A percentile compares a stretch with the other conserved stretches of the same genome.
These are phyloP conservation scores for Saccharomycopsis vini DNA, from an alignment of 805 yeast species.

Conservation along the genomic window DNA sequence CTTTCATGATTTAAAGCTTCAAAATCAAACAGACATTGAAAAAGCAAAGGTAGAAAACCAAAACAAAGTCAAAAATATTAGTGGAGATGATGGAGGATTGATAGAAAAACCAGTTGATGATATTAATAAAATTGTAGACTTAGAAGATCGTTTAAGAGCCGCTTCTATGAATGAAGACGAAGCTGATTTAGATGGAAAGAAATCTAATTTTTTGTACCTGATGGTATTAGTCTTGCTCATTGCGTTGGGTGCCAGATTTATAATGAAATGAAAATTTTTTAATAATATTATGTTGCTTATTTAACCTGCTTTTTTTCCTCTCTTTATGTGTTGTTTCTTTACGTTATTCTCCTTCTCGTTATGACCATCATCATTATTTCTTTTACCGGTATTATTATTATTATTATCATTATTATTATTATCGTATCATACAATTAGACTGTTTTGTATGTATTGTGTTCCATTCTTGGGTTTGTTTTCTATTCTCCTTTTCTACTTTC, in stretches of 20 bases:
- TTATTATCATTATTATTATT: no score
- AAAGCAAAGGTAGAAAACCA: slow-evolving; percentile 10
- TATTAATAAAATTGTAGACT: slow-evolving; percentile 40
- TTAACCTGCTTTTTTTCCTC: background rate
- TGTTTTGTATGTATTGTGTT: no score
- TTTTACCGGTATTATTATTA: no score
- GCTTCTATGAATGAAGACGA: slow-evolving; percentile 14
- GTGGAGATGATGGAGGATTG: slow-evolving; percentile 23
- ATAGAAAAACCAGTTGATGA: slow-evolving; percentile 27
- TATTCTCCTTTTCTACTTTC: no score
- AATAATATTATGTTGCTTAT: background rate
- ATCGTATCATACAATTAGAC: no score
- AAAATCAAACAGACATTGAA: slow-evolving; percentile 23
- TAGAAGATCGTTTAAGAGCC: slow-evolving; percentile 62
- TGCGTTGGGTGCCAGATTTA: slow-evolving; percentile 4
- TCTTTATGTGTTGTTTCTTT: background rate
- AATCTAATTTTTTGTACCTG: no score
- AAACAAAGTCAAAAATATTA: background rate
- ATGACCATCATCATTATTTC: no score
- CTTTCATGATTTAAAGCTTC: slow-evolving; percentile 59
- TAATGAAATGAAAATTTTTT: background rate
- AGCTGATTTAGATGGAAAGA: background rate
- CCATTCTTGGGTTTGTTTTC: no score
- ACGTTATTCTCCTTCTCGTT: background rate
- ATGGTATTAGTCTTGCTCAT: background rate